Evolutionary conservation across 2,329 filamentous ascomycete species (phyloP).

Genomic region (Colletotrichum camelliae): DNA sequence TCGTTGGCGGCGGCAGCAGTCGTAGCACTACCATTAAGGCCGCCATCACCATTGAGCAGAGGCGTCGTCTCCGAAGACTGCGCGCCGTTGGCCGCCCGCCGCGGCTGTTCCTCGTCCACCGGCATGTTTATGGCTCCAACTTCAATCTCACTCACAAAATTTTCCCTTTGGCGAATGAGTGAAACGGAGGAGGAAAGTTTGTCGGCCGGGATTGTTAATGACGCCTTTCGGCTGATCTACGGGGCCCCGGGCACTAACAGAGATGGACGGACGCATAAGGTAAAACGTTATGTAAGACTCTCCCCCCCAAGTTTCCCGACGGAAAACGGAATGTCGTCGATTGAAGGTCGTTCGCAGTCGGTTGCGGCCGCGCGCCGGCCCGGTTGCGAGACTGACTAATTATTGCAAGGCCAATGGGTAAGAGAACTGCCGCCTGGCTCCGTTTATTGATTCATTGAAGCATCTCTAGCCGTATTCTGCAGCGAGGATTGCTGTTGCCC

Average conservation of each 20-base stretch:
- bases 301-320: not conserved
- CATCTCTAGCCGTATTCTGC: not conserved
- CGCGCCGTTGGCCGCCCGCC: not conserved
- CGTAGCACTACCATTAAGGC: not conserved
- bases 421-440: not conserved
- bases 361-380: not conserved
- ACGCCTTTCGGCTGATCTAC: constrained; percentile 9
- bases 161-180: not conserved
- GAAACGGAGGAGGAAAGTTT: not conserved
- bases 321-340: not conserved
- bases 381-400: not conserved
- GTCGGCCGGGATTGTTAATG: not conserved
- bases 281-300: not conserved
- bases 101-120: constrained; percentile 10
- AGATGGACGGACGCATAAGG: not conserved
- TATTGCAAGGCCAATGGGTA: not conserved
- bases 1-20: constrained; percentile 28
- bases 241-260: not conserved
- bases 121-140: not conserved
- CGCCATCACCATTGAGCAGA: constrained; percentile 5
- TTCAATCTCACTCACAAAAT: not conserved
- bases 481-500: not conserved
- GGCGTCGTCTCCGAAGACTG: constrained; percentile 20
- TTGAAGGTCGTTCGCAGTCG: not conserved
- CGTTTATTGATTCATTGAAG: not conserved